Percentiles rank a stretch among this genome's conserved stretches.
Conservation (phyloP, 1,284 basidiomycete species). For the Paramarasmius palmivorus region DNA sequence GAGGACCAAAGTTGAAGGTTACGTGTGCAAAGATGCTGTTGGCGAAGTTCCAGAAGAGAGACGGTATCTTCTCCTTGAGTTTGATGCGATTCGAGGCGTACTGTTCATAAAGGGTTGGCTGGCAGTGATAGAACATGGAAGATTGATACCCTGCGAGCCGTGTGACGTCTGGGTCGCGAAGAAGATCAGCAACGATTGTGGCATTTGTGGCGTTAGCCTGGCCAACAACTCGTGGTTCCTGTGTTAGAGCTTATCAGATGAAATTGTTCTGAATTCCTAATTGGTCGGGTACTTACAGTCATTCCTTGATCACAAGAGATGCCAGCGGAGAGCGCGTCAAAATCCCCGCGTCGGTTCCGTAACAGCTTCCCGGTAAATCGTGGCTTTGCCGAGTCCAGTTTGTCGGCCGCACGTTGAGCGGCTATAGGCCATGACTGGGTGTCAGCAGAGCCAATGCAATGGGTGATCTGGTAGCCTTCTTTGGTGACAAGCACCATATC, state of each 20-base stretch:
- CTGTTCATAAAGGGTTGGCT: not conserved
- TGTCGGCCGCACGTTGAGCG: too few species aligned
- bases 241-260: not conserved
- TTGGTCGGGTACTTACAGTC: constrained; percentile 6
- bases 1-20: constrained; percentile 5
- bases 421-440: too few species aligned
- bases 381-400: not conserved
- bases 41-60: not conserved
- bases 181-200: too few species aligned
- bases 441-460: too few species aligned
- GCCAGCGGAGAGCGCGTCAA: constrained; percentile 2
- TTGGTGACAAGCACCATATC: too few species aligned
- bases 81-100: not conserved
- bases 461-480: too few species aligned
- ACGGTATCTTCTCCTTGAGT: not conserved
- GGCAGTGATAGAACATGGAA: not conserved
- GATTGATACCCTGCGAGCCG: too few species aligned
- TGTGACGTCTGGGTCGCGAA: too few species aligned
- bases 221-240: not conserved
- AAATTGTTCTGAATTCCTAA: not conserved
- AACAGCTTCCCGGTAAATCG: not conserved
- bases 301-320: constrained; percentile 12
- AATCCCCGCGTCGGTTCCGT: constrained; percentile 9
- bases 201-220: too few species aligned
- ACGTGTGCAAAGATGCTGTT: constrained; percentile 4